Conservation (phyloP, 805 yeast species). For the Candida khao-thaluensis region DNA sequence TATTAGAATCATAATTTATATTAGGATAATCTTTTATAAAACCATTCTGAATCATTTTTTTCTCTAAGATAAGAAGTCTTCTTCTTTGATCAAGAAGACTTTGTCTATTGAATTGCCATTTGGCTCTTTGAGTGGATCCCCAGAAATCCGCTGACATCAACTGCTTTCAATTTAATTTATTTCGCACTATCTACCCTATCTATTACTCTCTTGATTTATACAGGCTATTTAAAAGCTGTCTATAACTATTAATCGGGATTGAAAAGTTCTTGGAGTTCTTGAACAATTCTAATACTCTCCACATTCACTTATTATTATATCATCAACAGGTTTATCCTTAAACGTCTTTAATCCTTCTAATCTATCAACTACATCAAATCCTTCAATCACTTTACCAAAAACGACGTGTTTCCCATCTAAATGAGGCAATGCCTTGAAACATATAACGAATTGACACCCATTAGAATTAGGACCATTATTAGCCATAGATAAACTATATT, state of each 20-base stretch:
- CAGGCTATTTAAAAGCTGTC: too few relatives aligned
- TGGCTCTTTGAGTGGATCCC: conserved; percentile 75
- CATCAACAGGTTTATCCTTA: conserved; percentile 15
- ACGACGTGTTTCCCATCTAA: conserved; percentile 78
- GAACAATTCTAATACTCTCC: conserved; percentile 18
- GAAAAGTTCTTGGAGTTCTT: too few relatives aligned
- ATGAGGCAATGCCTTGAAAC: conserved; percentile 75
- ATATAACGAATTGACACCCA: conserved; percentile 87
- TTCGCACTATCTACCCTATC: too few relatives aligned
- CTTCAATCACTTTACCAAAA: conserved; percentile 71
- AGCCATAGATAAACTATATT: conserved; percentile 88
- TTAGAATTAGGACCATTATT: conserved; percentile 91
- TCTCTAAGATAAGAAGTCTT: conserved; percentile 38
- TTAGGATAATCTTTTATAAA: conserved; percentile 43
- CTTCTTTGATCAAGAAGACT: conserved; percentile 50
- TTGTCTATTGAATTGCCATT: conserved; percentile 79
- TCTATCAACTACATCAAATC: conserved; percentile 56
- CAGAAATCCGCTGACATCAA: conserved; percentile 90
- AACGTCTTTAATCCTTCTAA: conserved; percentile 33
- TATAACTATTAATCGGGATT: too few relatives aligned
- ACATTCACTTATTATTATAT: conserved; percentile 17
- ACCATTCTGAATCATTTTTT: conserved; percentile 44
- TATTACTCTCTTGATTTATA: too few relatives aligned
- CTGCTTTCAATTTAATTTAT: too few relatives aligned
- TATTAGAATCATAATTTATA: conserved; percentile 53